These are phyloP conservation scores for Calonectria hawksworthii DNA, from an alignment of 2,329 filamentous ascomycete species.

Conservation along the genomic window DNA sequence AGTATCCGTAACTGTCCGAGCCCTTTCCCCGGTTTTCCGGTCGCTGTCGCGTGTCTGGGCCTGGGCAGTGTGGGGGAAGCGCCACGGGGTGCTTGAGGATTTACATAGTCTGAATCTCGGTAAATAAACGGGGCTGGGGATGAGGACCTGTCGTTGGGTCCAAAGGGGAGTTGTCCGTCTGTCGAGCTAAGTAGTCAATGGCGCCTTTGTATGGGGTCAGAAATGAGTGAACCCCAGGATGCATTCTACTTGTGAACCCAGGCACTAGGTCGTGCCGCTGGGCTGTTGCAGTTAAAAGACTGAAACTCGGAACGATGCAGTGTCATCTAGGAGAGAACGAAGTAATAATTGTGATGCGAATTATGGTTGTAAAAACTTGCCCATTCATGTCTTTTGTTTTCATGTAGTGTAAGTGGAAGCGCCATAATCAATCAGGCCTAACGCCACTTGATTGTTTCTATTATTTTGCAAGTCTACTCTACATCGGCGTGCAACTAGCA, in stretches of 20 bases:
- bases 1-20: slow-evolving; percentile 9
- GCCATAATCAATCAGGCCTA: neutral
- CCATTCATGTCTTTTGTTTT: neutral
- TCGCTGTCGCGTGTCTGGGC: slow-evolving; percentile 8
- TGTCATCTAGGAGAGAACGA: neutral
- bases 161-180: too few species aligned
- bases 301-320: neutral
- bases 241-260: neutral
- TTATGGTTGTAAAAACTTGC: neutral
- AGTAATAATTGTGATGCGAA: neutral
- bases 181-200: neutral
- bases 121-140: neutral
- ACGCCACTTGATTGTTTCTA: neutral
- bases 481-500: neutral
- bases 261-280: neutral
- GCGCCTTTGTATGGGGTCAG: neutral
- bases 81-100: neutral
- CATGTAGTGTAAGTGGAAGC: neutral
- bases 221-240: neutral
- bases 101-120: slow-evolving; percentile 6
- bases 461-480: neutral
- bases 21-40: slow-evolving; percentile 9
- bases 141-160: neutral
- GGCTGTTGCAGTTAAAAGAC: neutral
- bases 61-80: slow-evolving; percentile 13